Conservation (phyloP, 352 stramenopile species). For the Globisporangium ultimum region DNA sequence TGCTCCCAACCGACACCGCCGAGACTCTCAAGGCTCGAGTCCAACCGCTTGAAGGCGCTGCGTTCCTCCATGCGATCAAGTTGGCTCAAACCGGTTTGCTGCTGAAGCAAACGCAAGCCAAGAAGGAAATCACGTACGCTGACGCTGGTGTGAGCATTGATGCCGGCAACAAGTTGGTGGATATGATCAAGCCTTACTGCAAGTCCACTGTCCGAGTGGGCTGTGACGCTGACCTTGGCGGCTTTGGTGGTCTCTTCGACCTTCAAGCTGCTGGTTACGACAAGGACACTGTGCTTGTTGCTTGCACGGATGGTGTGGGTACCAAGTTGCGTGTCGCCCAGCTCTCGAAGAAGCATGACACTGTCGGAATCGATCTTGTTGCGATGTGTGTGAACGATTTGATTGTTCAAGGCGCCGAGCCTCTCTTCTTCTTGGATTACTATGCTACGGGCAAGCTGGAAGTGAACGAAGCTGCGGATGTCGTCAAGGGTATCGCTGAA, state of each 20-base stretch:
- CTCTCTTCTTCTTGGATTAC: slow-evolving; percentile 99
- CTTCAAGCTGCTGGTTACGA: slow-evolving; percentile 96
- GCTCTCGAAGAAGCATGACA: slow-evolving; percentile 91
- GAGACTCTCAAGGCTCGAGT: slow-evolving; percentile 97
- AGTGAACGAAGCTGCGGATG: slow-evolving; percentile 90
- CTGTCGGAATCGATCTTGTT: slow-evolving; percentile 97
- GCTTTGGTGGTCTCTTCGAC: slow-evolving; percentile 98
- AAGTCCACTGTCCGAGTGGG: slow-evolving; percentile 95
- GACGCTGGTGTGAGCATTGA: slow-evolving; percentile 98
- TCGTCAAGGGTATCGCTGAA: slow-evolving; percentile 97
- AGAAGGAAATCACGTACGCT: slow-evolving; percentile 95
- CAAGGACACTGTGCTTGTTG: slow-evolving; percentile 96
- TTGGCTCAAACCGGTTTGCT: slow-evolving; percentile 71
- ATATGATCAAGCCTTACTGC: slow-evolving; percentile 98
- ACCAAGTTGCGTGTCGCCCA: slow-evolving; percentile 96
- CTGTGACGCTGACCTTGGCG: slow-evolving; percentile 95
- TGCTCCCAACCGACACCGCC: slow-evolving; percentile 89
- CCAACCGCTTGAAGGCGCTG: slow-evolving; percentile 94
- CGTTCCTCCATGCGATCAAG: slow-evolving; percentile 87
- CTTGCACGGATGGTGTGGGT: slow-evolving; percentile 97
- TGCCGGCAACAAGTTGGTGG: slow-evolving; percentile 94
- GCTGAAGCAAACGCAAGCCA: slow-evolving; percentile 46
- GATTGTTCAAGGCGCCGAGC: slow-evolving; percentile 98
- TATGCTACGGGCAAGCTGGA: slow-evolving; percentile 98
- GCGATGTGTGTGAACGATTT: slow-evolving; percentile 99